phyloP scores from a whole-genome alignment of 306 rosid species.

The Citrullus amarus region DNA sequence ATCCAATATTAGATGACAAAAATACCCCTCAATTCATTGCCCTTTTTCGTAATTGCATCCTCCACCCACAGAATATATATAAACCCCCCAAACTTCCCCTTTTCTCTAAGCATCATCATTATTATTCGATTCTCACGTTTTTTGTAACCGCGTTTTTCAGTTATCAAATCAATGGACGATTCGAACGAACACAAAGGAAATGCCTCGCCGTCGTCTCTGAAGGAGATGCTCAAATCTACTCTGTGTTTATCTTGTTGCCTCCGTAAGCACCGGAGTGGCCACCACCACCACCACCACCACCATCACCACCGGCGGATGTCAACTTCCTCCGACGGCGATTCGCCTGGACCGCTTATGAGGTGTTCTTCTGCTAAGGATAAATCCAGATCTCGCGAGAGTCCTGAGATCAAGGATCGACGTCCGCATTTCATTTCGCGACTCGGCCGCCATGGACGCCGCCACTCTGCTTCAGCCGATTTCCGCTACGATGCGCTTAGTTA shows the following conservation, averaged over 20 bases:
- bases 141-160: conserved; percentile 15
- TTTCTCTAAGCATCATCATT: background rate
- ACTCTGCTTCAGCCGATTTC: conserved; percentile 43
- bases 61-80: background rate
- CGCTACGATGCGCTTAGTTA: conserved; percentile 64
- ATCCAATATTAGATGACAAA: background rate
- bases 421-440: conserved; percentile 30
- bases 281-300: background rate
- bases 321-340: background rate
- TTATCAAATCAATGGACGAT: conserved; percentile 3
- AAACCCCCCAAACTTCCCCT: background rate
- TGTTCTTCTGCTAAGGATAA: conserved; percentile 20
- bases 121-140: background rate
- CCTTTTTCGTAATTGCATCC: conserved; percentile 21
- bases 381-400: conserved; percentile 23
- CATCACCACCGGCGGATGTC: background rate
- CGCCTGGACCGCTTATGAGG: conserved; percentile 20
- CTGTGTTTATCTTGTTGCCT: conserved; percentile 6
- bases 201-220: conserved; percentile 1
- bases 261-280: conserved; percentile 1
- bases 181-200: background rate
- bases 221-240: conserved; percentile 5
- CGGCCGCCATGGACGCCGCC: conserved; percentile 42
- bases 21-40: background rate
- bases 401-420: conserved; percentile 36